Conservation (phyloP, 192 early-diverging fungal genomes). For the Cetraspora pellucida region DNA sequence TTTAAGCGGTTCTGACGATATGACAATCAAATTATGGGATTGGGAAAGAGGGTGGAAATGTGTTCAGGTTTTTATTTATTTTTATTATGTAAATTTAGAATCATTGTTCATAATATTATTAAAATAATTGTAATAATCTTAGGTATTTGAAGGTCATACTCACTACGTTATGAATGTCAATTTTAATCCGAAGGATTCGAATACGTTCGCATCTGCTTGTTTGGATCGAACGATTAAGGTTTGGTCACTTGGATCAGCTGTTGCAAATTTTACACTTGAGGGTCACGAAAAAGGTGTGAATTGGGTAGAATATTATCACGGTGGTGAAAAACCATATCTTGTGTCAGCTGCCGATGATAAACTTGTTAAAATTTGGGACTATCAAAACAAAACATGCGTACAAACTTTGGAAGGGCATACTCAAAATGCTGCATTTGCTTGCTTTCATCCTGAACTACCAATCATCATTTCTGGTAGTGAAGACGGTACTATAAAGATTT, state of each 20-base stretch:
- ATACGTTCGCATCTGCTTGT: conserved; percentile 98
- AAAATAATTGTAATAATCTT: neutral
- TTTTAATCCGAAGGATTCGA: conserved; percentile 99
- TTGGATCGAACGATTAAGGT: conserved; percentile 97
- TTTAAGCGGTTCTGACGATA: conserved; percentile 94
- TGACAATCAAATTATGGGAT: conserved; percentile 98
- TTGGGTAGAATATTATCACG: conserved; percentile 97
- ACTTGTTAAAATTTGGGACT: conserved; percentile 96
- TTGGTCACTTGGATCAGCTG: conserved; percentile 91
- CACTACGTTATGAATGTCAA: conserved; percentile 97
- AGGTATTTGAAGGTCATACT: conserved; percentile 96
- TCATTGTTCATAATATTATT: neutral
- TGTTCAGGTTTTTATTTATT: conserved; percentile 63
- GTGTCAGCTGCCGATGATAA: conserved; percentile 95
- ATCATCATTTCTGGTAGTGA: conserved; percentile 95
- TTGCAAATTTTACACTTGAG: conserved; percentile 95
- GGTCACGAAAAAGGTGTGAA: conserved; percentile 99
- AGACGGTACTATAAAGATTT: conserved; percentile 92
- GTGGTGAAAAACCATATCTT: conserved; percentile 96
- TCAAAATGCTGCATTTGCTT: conserved; percentile 88
- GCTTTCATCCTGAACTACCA: conserved; percentile 95
- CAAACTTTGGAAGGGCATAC: conserved; percentile 98
- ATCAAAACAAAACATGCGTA: conserved; percentile 99
- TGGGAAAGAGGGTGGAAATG: conserved; percentile 99
- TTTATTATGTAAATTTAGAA: neutral